Base-by-base conservation (phyloP, 352 stramenopile species). In the Plasmopara halstedii region DNA sequence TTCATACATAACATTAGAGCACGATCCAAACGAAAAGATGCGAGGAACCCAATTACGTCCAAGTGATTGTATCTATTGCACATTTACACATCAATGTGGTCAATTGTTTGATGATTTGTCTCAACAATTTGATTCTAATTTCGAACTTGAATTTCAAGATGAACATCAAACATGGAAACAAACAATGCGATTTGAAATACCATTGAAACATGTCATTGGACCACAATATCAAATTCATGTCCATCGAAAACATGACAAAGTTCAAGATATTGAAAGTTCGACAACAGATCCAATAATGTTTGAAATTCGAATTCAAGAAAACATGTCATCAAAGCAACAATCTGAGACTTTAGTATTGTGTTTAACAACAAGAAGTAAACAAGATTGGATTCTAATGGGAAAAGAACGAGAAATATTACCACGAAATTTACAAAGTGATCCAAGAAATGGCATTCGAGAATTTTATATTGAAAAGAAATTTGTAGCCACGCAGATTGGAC, bases 361-460 rank as follows among this genome's bases (percentile, higher is more conserved):
- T 38, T 46, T 88, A n/a, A 60, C 74, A 35, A 57, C 69, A 19
- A 45, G 39, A 31, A 82, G 66, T 27, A 70, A 77, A 17, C 36
- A 45, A n/a, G 77, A 88, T 52, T 88, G 77, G 77, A 62, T 88
- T 31, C 44, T 85, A 10, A 19, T 88, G 15, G 73, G 77, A 21
- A 86, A 83, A 45, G n/a, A n/a, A n/a, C n/a, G n/a, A n/a, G n/a
- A n/a, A n/a, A n/a, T n/a, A n/a, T n/a, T n/a, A n/a, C n/a, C n/a
- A n/a, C n/a, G n/a, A n/a, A n/a, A n/a, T n/a, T n/a, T n/a, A n/a
- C n/a, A n/a, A n/a, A n/a, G n/a, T n/a, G n/a, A n/a, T n/a, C n/a
- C n/a, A n/a, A n/a, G n/a, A n/a, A n/a, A n/a, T n/a, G n/a, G n/a
- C n/a, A n/a, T n/a, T n/a, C 53, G 55, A 6, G 34, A 46, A 15